Conservation (phyloP, 2,329 filamentous ascomycete genomes). For the Penicillium sp. region DNA sequence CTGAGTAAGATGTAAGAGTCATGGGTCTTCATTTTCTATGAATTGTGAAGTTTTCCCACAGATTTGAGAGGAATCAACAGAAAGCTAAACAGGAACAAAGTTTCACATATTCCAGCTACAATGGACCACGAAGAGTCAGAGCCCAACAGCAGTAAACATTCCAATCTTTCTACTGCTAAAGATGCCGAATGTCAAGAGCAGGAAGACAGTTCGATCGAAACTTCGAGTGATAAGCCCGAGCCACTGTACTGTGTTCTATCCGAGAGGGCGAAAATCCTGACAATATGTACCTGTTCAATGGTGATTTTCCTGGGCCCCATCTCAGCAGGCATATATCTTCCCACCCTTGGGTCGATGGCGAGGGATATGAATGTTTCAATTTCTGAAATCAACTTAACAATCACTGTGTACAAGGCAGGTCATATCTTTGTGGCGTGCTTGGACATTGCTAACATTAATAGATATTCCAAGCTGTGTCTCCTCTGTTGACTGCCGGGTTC, state of each 20-base stretch:
- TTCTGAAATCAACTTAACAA: slow-evolving; percentile 6
- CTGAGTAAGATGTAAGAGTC: too few species aligned
- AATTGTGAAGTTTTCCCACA: too few species aligned
- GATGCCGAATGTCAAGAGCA: too few species aligned
- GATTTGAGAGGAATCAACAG: too few species aligned
- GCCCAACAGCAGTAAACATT: too few species aligned
- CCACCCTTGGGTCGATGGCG: slow-evolving; percentile 45
- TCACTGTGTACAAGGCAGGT: slow-evolving; percentile 16
- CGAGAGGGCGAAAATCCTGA: slow-evolving; percentile 43
- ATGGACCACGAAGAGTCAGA: too few species aligned
- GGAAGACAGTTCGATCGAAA: too few species aligned
- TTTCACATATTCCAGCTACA: too few species aligned
- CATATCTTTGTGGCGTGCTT: neutral
- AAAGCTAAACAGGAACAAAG: too few species aligned
- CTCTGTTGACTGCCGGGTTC: slow-evolving; percentile 3
- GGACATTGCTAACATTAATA: neutral
- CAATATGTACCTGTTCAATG: slow-evolving; percentile 52
- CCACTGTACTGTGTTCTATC: slow-evolving; percentile 1
- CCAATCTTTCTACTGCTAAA: too few species aligned
- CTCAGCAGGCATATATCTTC: slow-evolving; percentile 56
- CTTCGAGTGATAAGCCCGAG: neutral
- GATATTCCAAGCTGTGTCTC: slow-evolving; percentile 4
- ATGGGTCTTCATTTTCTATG: too few species aligned
- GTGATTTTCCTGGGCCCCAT: slow-evolving; percentile 57
- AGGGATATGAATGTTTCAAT: slow-evolving; percentile 17